Evolutionary conservation across 495 filamentous ascomycete genomes (phyloP).

Genomic region (Aspergillus mulundensis): DNA sequence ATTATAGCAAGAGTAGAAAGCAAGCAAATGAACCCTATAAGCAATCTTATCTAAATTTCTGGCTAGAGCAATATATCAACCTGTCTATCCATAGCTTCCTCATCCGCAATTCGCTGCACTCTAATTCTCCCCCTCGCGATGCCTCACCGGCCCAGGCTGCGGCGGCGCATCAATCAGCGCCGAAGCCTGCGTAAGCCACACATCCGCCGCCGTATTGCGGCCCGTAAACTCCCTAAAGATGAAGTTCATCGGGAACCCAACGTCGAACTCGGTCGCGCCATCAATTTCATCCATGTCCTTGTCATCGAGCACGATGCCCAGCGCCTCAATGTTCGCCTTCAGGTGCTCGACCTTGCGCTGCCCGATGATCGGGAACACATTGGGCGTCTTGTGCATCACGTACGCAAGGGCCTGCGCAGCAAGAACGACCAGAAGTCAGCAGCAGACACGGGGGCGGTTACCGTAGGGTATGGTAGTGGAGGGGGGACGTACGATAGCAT

Average conservation of each 20-base stretch:
- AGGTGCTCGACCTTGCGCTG: slow-evolving; percentile 63
- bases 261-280: slow-evolving; percentile 39
- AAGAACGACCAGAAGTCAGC: background rate
- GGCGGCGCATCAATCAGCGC: slow-evolving; percentile 2
- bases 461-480: background rate
- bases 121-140: background rate
- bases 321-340: slow-evolving; percentile 56
- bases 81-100: too few relatives aligned
- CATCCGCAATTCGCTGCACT: too few relatives aligned
- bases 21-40: too few relatives aligned
- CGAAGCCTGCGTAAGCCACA: background rate
- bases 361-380: slow-evolving; percentile 75
- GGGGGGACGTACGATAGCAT: background rate
- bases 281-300: slow-evolving; percentile 58
- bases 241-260: slow-evolving; percentile 12
- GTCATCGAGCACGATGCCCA: slow-evolving; percentile 48
- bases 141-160: background rate
- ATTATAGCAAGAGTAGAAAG: too few relatives aligned
- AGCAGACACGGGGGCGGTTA: background rate
- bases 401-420: slow-evolving; percentile 58
- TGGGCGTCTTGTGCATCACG: slow-evolving; percentile 65
- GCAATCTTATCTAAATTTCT: too few relatives aligned
- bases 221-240: background rate
- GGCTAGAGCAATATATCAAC: too few relatives aligned
- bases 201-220: background rate